Evolutionary conservation across 495 filamentous ascomycete species (phyloP).

Genomic region (Chaetomidium leptoderma): DNA sequence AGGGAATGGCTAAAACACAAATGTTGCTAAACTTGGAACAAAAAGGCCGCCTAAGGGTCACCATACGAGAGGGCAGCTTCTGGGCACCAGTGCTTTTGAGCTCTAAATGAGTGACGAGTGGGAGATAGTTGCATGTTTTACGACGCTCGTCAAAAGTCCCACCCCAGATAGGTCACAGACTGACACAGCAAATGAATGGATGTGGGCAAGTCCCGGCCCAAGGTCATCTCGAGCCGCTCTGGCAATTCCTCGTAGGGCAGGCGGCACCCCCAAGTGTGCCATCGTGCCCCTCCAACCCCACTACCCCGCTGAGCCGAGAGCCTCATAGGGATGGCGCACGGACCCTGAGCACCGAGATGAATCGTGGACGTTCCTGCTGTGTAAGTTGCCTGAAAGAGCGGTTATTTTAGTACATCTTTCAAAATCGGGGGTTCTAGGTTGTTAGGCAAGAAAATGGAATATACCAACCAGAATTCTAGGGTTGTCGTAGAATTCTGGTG

Average conservation of each 20-base stretch:
- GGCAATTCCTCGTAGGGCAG: constrained; percentile 10
- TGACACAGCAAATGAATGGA: too few species aligned
- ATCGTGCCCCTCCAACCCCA: constrained; percentile 3
- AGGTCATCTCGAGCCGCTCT: constrained; percentile 1
- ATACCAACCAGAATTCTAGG: too few species aligned
- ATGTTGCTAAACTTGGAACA: constrained; percentile 4
- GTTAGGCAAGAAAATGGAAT: too few species aligned
- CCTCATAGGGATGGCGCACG: constrained; percentile 5
- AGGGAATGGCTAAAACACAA: too few species aligned
- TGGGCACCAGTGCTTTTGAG: not conserved
- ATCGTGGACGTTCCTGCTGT: too few species aligned
- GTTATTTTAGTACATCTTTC: too few species aligned
- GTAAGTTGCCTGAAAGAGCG: too few species aligned
- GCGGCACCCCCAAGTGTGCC: not conserved
- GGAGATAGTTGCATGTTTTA: not conserved
- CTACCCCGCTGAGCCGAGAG: not conserved
- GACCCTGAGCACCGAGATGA: not conserved
- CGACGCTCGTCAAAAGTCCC: too few species aligned
- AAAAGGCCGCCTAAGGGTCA: not conserved
- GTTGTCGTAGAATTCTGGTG: too few species aligned
- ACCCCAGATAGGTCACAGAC: too few species aligned
- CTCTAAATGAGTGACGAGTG: not conserved
- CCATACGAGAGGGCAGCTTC: constrained; percentile 6
- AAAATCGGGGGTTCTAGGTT: too few species aligned
- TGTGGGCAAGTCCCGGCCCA: too few species aligned